These are phyloP conservation scores for Cladosporium sp. DNA, from an alignment of 2,329 filamentous ascomycete genomes.

Conservation along the genomic window DNA sequence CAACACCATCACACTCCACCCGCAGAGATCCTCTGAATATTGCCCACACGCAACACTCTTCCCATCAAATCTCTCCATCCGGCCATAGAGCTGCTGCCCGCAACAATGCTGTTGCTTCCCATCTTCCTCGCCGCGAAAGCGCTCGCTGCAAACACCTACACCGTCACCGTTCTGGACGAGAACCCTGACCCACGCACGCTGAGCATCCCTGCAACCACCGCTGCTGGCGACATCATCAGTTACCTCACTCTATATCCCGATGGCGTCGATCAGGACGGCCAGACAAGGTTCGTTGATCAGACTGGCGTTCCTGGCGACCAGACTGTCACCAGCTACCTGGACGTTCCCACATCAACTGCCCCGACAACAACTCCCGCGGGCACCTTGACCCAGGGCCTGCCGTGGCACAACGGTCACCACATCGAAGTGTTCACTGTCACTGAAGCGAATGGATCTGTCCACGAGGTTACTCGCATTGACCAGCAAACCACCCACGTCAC, in stretches of 20 bases:
- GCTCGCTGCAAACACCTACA: constrained; percentile 12
- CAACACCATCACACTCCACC: constrained; percentile 16
- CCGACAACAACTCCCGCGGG: not conserved
- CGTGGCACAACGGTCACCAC: constrained; percentile 15
- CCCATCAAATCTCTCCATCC: not conserved
- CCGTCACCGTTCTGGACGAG: constrained; percentile 10
- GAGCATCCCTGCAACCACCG: not conserved
- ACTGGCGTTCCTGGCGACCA: not conserved
- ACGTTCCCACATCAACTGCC: not conserved
- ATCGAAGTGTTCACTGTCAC: constrained; percentile 13
- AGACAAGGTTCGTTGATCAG: constrained; percentile 10
- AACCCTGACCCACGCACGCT: constrained; percentile 11
- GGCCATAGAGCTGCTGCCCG: not conserved
- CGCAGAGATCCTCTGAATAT: constrained; percentile 15
- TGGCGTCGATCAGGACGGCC: constrained; percentile 3
- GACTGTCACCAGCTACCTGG: constrained; percentile 7
- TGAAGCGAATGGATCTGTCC: not conserved
- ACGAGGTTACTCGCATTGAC: constrained; percentile 10
- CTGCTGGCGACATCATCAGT: not conserved
- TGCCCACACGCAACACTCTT: not conserved
- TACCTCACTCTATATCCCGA: constrained; percentile 2
- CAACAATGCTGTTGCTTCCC: constrained; percentile 7
- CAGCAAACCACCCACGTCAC: constrained; percentile 15
- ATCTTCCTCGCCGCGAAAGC: constrained; percentile 13
- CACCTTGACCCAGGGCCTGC: constrained; percentile 10